phyloP scores from a whole-genome alignment of 2,329 filamentous ascomycete species.

The Botrytis byssoidea region DNA sequence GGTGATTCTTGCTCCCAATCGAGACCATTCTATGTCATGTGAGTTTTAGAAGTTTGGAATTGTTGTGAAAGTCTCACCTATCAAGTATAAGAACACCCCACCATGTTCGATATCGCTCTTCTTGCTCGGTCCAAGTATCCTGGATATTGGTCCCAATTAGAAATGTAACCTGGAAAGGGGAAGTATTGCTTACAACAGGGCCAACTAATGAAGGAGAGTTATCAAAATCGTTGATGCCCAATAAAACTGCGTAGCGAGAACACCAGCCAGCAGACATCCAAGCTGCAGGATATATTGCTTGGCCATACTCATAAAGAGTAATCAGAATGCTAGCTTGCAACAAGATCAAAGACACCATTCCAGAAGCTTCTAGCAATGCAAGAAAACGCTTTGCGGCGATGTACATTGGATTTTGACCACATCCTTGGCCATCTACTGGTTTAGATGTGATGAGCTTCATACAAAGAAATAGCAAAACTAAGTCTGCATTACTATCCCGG shows the following conservation, averaged over 20 bases:
- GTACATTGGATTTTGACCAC: constrained; percentile 44
- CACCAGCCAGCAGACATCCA: constrained; percentile 49
- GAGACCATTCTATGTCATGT: constrained; percentile 34
- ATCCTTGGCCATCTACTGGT: constrained; percentile 40
- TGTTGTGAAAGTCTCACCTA: constrained; percentile 33
- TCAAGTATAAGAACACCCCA: constrained; percentile 51
- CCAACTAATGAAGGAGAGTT: constrained; percentile 42
- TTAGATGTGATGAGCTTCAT: constrained; percentile 48
- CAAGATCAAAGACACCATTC: constrained; percentile 44
- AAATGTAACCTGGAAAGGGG: background rate
- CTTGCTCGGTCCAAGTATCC: constrained; percentile 48
- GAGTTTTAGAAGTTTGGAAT: constrained; percentile 11
- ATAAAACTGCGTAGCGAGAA: constrained; percentile 46
- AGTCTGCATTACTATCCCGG: constrained; percentile 47
- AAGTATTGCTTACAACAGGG: constrained; percentile 35
- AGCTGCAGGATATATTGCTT: constrained; percentile 50
- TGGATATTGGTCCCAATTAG: constrained; percentile 26
- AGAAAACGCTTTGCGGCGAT: constrained; percentile 46
- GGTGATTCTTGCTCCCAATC: constrained; percentile 35
- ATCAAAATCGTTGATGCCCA: constrained; percentile 44
- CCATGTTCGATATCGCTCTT: constrained; percentile 49
- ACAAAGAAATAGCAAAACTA: constrained; percentile 48
- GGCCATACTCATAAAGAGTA: constrained; percentile 49
- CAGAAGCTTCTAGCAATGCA: constrained; percentile 44
- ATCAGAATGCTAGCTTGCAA: constrained; percentile 49